These are phyloP conservation scores for Cryptosporidium viatorum DNA, from an alignment of 169 alveolate species.

Conservation along the genomic window DNA sequence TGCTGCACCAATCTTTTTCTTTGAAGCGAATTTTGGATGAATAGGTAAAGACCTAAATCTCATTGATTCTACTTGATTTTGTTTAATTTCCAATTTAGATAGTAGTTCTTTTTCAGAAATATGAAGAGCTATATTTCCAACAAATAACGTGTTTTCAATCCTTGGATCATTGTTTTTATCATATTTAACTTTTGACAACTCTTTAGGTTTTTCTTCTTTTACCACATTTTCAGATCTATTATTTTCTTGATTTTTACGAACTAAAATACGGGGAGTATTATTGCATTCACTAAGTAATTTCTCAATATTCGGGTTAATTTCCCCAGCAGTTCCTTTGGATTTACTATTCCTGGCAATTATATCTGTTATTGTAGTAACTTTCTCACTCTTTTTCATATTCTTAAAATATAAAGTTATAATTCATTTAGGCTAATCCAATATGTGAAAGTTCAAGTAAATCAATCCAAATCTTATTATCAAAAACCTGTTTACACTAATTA, in stretches of 20 bases:
- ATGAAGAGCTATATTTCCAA: constrained; percentile 48
- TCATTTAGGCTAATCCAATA: not conserved
- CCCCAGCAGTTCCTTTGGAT: not conserved
- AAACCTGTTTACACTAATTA: too few relatives aligned
- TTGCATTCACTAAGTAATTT: constrained; percentile 35
- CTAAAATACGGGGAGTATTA: not conserved
- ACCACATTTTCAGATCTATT: not conserved
- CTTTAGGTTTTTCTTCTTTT: not conserved
- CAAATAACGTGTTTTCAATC: constrained; percentile 60
- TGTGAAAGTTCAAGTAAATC: too few relatives aligned
- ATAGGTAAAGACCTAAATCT: constrained; percentile 69
- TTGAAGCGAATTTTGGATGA: constrained; percentile 59
- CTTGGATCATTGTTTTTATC: constrained; percentile 53
- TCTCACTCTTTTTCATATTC: not conserved
- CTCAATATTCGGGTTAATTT: constrained; percentile 26
- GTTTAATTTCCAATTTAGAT: constrained; percentile 13
- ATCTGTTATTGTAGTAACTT: constrained; percentile 4
- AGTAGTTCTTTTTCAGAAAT: constrained; percentile 44
- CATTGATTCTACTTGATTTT: constrained; percentile 27
- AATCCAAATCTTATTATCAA: too few relatives aligned
- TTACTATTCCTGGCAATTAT: not conserved
- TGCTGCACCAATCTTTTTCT: constrained; percentile 50
- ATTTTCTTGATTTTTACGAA: not conserved
- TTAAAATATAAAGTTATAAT: not conserved
- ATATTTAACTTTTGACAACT: not conserved